Base-by-base conservation (phyloP, 176 grass and related monocot species). In the Carex cristatella region DNA sequence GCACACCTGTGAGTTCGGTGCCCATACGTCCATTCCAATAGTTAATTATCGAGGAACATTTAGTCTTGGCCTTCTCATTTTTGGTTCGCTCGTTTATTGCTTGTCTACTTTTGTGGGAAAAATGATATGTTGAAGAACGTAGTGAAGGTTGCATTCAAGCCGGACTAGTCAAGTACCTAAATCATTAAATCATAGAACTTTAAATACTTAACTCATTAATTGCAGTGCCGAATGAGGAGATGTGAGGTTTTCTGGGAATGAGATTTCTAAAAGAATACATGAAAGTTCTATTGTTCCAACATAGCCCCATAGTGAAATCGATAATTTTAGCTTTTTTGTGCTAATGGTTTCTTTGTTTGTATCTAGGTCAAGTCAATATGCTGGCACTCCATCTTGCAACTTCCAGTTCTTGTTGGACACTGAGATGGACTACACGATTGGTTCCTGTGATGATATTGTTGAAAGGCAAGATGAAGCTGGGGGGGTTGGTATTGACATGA, bases 341-440 rank as follows among this genome's bases (percentile, higher is more conserved):
- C 74, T 79, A 16, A 79, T 35, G 0, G 37, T 46, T 84, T 61
- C 3, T 28, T 85, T 85, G 15, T 56, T 31, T 80, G 5, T 72
- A 65, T 76, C 28, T 76, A 89, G 88, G 40, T 64, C 59, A 35
- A 74, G 86, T 63, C 80, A 87, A 53, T 87, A 66, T 54, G 64
- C 86, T 58, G 69, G 79, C 56, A 59, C 53, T 85, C 49, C 90
- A 89, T 75, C 63, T 67, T 59, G 77, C 60, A 87, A 87, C 69
- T 83, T 79, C 46, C 69, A 63, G 27, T 57, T 7, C 65, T 85
- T 75, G 28, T 65, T 85, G 37, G 87, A 92, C 53, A 87, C 79
- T 88, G 88, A 93, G 70, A 88, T 89, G 71, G 63, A 87, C 74
- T 79, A 89, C 53, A 44, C 95, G 23, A 82, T 61, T 2, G 84